These are phyloP conservation scores for Melanomma pulvis-pyrius DNA, from an alignment of 495 filamentous ascomycete species.

Conservation along the genomic window DNA sequence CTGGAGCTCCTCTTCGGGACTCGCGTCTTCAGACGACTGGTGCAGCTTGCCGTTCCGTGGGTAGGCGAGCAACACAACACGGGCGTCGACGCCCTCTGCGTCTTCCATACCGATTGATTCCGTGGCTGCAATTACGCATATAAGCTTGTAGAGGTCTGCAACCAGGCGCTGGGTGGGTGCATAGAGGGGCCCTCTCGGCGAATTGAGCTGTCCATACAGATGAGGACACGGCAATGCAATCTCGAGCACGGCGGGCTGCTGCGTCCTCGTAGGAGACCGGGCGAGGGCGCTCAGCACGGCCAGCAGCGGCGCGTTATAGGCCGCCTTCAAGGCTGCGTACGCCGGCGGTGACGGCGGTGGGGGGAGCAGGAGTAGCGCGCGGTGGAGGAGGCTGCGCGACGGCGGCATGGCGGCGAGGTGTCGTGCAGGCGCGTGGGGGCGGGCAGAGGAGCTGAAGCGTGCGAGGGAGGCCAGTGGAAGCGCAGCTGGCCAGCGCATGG, in stretches of 20 bases:
- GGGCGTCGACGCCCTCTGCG: constrained; percentile 73
- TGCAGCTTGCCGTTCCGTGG: constrained; percentile 44
- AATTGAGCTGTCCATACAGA: constrained; percentile 49
- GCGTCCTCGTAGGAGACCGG: constrained; percentile 41
- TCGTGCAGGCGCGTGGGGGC: constrained; percentile 8
- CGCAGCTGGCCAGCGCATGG: background rate
- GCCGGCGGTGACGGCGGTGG: constrained; percentile 55
- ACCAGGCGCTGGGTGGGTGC: constrained; percentile 68
- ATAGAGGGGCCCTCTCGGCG: constrained; percentile 60
- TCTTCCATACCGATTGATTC: constrained; percentile 64
- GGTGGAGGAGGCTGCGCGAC: background rate
- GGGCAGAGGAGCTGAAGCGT: background rate
- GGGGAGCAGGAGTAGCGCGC: constrained; percentile 58
- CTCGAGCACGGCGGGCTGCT: constrained; percentile 49
- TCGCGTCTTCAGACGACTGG: constrained; percentile 46
- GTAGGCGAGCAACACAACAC: constrained; percentile 72
- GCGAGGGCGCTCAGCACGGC: constrained; percentile 50
- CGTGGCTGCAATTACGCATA: constrained; percentile 67
- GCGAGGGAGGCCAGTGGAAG: background rate
- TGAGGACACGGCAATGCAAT: constrained; percentile 58
- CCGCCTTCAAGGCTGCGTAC: constrained; percentile 53
- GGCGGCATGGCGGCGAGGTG: constrained; percentile 28
- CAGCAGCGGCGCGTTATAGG: constrained; percentile 60
- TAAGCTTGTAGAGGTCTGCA: constrained; percentile 75
- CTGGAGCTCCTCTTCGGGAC: constrained; percentile 32